Evolutionary conservation across 352 stramenopile genomes (phyloP), one percentile per base, ranked within the genome.

Genomic region (Aphanomyces astaci): DNA sequence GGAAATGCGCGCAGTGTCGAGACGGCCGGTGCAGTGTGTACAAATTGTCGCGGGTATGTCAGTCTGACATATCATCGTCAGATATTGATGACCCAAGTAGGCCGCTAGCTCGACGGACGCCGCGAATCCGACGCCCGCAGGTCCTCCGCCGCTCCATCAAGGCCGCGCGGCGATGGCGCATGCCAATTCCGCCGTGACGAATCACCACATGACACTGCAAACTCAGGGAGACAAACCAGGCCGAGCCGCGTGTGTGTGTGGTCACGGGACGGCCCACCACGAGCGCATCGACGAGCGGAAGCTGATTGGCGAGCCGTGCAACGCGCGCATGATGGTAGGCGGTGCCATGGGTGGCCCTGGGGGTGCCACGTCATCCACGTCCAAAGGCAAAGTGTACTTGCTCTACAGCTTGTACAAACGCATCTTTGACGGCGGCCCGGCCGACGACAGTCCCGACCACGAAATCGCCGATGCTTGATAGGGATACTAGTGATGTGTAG

Each of bases 1-100:
- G 83, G 0, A 89, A 80, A 56, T 94, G 85, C 78, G 90, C 87
- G 57, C 64, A 89, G 7, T 94, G 85, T 51, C 73, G 81, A 15
- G 73, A 76, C 28, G 83, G 83, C 15, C 80, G 82, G 33, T 94
- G 85, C 65, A 86, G 81, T 45, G 72, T 90, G 24, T 93, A 89
- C 66, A 54, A 57, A 33, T 24, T 66, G 17, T 64, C 56, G 4
- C 25, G 56, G 39, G 66, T 72, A 53, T 22, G 1, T n/a, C 24
- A 31, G 33, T 3, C 2, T 36, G 13, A 13, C 13, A n/a, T n/a
- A n/a, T n/a, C n/a, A n/a, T n/a, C n/a, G n/a, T n/a, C n/a, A n/a
- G n/a, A n/a, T n/a, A n/a, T n/a, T n/a, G n/a, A n/a, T n/a, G n/a
- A n/a, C n/a, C n/a, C n/a, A n/a, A n/a, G n/a, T n/a, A n/a, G n/a